Conservation (phyloP, 331 rosid genomes). For the Rosa hybrid region DNA sequence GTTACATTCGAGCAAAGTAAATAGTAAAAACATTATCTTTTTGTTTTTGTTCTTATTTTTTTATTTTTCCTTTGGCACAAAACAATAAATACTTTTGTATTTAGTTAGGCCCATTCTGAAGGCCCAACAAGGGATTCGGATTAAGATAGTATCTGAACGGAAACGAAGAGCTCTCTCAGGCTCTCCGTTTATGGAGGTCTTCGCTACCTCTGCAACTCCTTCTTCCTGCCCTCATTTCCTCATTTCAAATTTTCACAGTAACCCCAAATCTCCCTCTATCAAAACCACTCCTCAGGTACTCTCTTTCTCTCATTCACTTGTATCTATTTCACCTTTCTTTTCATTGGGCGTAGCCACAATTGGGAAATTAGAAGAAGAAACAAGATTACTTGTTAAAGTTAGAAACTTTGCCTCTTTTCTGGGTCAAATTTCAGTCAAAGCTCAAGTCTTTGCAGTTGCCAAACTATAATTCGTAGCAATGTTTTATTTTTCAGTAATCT, state of each 20-base stretch:
- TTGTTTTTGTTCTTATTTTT: too few relatives aligned
- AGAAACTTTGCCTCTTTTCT: not conserved
- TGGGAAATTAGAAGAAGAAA: not conserved
- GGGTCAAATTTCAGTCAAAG: not conserved
- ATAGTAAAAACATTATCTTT: too few relatives aligned
- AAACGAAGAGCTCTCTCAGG: not conserved
- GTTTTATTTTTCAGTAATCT: not conserved
- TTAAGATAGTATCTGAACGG: constrained; percentile 7
- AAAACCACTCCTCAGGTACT: constrained; percentile 37
- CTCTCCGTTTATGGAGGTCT: constrained; percentile 47
- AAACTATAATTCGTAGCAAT: not conserved
- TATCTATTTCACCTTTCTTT: too few relatives aligned
- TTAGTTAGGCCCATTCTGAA: not conserved
- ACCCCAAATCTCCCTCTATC: not conserved
- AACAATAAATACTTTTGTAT: too few relatives aligned
- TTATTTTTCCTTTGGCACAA: too few relatives aligned
- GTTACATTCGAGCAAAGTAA: too few relatives aligned
- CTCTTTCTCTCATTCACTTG: constrained; percentile 8
- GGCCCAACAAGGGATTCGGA: not conserved
- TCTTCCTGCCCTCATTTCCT: constrained; percentile 27
- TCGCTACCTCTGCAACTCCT: constrained; percentile 43
- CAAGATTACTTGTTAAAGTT: not conserved
- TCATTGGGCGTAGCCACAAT: not conserved
- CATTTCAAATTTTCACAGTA: constrained; percentile 14
- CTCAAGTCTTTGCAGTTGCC: not conserved